Percentiles rank a stretch among this genome's conserved stretches.
These are phyloP conservation scores for Dryas drummondii DNA, from an alignment of 306 rosid genomes.

Conservation along the genomic window DNA sequence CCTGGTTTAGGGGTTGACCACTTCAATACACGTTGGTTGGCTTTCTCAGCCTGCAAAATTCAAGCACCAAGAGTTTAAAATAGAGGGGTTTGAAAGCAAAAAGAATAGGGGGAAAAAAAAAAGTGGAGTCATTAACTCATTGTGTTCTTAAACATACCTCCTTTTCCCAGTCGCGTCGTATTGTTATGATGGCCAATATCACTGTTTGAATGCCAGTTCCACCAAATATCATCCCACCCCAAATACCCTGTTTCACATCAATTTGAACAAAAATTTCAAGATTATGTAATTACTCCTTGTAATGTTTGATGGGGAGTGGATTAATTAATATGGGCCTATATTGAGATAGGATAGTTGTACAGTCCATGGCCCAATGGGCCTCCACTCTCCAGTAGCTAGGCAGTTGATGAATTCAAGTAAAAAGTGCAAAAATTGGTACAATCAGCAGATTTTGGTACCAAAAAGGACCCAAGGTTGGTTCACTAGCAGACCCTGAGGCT, in stretches of 20 bases:
- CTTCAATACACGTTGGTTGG: constrained; percentile 32
- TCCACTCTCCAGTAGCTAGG: too few species aligned
- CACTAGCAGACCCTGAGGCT: too few species aligned
- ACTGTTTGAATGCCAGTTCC: constrained; percentile 67
- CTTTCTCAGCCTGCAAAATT: constrained; percentile 45
- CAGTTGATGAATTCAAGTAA: too few species aligned
- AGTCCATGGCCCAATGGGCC: too few species aligned
- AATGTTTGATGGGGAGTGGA: background rate
- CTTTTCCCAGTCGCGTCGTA: constrained; percentile 56
- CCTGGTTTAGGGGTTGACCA: constrained; percentile 38
- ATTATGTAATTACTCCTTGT: background rate
- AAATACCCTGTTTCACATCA: constrained; percentile 48
- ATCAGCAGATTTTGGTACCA: background rate
- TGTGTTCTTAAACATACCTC: constrained; percentile 38
- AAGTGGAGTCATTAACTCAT: background rate
- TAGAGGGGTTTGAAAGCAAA: background rate
- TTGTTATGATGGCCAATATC: constrained; percentile 37
- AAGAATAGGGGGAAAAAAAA: too few species aligned
- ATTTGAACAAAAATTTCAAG: background rate
- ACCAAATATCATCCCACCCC: constrained; percentile 87
- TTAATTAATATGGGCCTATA: too few species aligned
- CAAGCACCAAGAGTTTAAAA: background rate
- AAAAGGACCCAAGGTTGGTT: background rate
- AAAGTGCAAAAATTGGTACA: background rate
- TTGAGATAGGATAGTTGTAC: too few species aligned